These are phyloP conservation scores for Amanita rubescens DNA, from an alignment of 768 basidiomycete species.

Conservation along the genomic window DNA sequence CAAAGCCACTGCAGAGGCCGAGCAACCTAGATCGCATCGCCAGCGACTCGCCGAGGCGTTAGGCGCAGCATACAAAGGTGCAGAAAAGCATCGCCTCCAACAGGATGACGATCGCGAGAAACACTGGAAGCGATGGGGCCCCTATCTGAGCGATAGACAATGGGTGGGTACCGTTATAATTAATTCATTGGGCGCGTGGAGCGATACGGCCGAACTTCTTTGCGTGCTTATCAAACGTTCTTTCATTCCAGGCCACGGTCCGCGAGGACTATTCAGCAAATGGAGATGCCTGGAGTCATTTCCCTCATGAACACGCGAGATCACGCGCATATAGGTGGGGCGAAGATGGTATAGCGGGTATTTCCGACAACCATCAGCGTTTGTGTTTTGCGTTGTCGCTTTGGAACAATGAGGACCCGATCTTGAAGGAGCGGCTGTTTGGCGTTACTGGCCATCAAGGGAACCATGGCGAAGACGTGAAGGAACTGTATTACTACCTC, in stretches of 20 bases:
- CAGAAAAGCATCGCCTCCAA: conserved; percentile 77
- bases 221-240: conserved; percentile 10
- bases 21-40: conserved; percentile 38
- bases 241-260: conserved; percentile 74
- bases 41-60: conserved; percentile 58
- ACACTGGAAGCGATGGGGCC: conserved; percentile 99
- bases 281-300: conserved; percentile 94
- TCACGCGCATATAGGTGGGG: conserved; percentile 98
- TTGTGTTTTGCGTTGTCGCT: conserved; percentile 86
- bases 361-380: conserved; percentile 95
- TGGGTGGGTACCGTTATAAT: conserved; percentile 70
- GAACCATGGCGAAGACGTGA: conserved; percentile 99
- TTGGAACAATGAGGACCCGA: conserved; percentile 93
- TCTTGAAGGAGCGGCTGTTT: conserved; percentile 94
- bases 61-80: conserved; percentile 68
- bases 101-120: conserved; percentile 73
- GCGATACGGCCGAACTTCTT: neutral
- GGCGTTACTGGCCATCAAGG: conserved; percentile 97
- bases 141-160: conserved; percentile 94
- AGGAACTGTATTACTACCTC: conserved; percentile 97
- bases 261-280: conserved; percentile 97
- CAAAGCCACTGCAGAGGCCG: conserved; percentile 10
- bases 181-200: too few relatives aligned
- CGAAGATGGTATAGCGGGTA: conserved; percentile 95
- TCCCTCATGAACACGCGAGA: conserved; percentile 88